phyloP scores from a whole-genome alignment of 2,329 filamentous ascomycete genomes.

The Daldinia sp. region DNA sequence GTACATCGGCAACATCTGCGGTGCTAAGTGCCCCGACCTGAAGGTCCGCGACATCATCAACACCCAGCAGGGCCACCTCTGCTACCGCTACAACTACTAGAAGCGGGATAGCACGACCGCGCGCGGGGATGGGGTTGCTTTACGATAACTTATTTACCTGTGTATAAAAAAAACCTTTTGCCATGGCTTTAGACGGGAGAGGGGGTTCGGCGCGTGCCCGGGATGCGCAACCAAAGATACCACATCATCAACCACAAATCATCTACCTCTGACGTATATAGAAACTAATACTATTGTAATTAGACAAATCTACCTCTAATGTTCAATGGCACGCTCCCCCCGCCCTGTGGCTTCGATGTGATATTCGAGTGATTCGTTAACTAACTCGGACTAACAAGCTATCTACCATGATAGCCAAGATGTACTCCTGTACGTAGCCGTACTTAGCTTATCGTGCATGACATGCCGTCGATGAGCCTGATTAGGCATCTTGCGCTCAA shows the following conservation, averaged over 20 bases:
- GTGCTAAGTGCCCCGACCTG: constrained; percentile 48
- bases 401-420: neutral
- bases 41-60: constrained; percentile 47
- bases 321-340: constrained; percentile 6
- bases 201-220: constrained; percentile 9
- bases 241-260: neutral
- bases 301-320: constrained; percentile 16
- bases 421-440: constrained; percentile 20
- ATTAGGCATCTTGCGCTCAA: constrained; percentile 16
- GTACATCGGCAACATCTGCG: constrained; percentile 46
- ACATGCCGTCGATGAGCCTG: neutral
- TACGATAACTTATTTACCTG: no score
- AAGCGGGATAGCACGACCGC: constrained; percentile 17
- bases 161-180: neutral
- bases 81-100: constrained; percentile 50
- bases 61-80: constrained; percentile 47
- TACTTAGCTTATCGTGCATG: constrained; percentile 7
- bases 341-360: neutral
- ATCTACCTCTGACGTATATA: constrained; percentile 9
- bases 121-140: neutral
- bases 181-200: constrained; percentile 9
- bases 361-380: no score
- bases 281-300: constrained; percentile 15
- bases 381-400: no score
- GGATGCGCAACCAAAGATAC: constrained; percentile 7